Evolutionary conservation across 345 rosid genomes (phyloP), one percentile per base, ranked within the genome.

Genomic region (Chamaenerion angustifolium): DNA sequence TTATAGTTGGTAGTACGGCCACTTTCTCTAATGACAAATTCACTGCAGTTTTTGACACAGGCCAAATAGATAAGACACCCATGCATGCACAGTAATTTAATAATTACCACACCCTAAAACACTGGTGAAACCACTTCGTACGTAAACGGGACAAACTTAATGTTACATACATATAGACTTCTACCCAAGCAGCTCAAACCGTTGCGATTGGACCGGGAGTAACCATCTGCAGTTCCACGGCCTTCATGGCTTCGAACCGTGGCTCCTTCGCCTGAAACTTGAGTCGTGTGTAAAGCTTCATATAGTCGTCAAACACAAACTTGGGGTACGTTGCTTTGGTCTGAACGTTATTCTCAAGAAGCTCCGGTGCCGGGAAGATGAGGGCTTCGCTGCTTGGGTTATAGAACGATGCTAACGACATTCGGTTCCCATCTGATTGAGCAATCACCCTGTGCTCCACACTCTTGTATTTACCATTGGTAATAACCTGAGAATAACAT

Each of bases 401-500:
- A 65, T 83, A 90, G 67, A 90, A 90, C 4, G 98, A 86, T 43
- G 98, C 95, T 6, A 90, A 41, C 2, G 98, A 90, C 98, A 90
- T 90, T 19, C 90, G 68, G 12, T 72, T 58, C 1, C 98, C 98
- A 1, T 77, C 64, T 0, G 92, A 64, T 40, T 83, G 95, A 6
- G 94, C 70, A 10, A 86, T 48, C 61, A 90, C 98, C 57, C 98
- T 61, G 49, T 90, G 98, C 59, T 72, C 81, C 63, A 86, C 90
- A 14, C 98, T 90, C 77, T 81, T 90, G 76, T 90, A 90, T 69
- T 75, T 85, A 4, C 98, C 98, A 61, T 90, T 90, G 17, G 92
- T 83, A 49, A 90, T 86, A 27, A 86, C 95, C 96, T 80, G 53
- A 4, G 10, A 19, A 25, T 8, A 37, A 14, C 0, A 4, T 0